Evolutionary conservation across 495 filamentous ascomycete genomes (phyloP).

Genomic region (Daldinia childiae): DNA sequence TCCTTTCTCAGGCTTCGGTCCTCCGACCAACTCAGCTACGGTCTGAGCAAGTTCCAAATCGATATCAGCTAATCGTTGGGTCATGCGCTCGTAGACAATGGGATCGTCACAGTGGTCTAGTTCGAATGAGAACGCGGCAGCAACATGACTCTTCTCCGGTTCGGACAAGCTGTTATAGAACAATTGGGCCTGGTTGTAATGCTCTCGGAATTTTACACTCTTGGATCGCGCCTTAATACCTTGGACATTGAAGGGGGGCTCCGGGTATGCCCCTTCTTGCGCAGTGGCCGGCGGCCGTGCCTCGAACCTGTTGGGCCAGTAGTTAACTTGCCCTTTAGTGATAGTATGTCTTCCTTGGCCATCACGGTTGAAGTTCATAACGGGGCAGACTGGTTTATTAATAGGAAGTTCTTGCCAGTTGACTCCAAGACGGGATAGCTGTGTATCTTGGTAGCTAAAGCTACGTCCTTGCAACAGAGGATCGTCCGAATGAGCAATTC

Average conservation of each 20-base stretch:
- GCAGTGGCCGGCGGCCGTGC: slow-evolving; percentile 66
- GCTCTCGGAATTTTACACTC: slow-evolving; percentile 83
- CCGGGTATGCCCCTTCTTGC: slow-evolving; percentile 72
- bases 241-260: slow-evolving; percentile 70
- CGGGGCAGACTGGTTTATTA: slow-evolving; percentile 78
- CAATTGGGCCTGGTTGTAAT: slow-evolving; percentile 74
- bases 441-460: slow-evolving; percentile 90
- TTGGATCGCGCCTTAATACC: slow-evolving; percentile 76
- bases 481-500: slow-evolving; percentile 88
- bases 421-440: slow-evolving; percentile 79
- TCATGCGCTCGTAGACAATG: slow-evolving; percentile 78
- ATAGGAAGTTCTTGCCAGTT: slow-evolving; percentile 91
- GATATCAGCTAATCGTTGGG: slow-evolving; percentile 74
- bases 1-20: slow-evolving; percentile 63
- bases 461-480: slow-evolving; percentile 84
- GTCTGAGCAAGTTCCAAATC: slow-evolving; percentile 74
- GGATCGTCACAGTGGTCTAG: slow-evolving; percentile 91
- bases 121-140: slow-evolving; percentile 79
- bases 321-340: slow-evolving; percentile 75
- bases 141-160: slow-evolving; percentile 75
- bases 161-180: slow-evolving; percentile 83
- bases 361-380: slow-evolving; percentile 83
- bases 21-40: slow-evolving; percentile 76
- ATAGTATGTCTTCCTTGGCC: slow-evolving; percentile 70
- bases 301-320: slow-evolving; percentile 86